Evolutionary conservation across 768 basidiomycete species (phyloP).

Genomic region (Lepiota subincarnata): DNA sequence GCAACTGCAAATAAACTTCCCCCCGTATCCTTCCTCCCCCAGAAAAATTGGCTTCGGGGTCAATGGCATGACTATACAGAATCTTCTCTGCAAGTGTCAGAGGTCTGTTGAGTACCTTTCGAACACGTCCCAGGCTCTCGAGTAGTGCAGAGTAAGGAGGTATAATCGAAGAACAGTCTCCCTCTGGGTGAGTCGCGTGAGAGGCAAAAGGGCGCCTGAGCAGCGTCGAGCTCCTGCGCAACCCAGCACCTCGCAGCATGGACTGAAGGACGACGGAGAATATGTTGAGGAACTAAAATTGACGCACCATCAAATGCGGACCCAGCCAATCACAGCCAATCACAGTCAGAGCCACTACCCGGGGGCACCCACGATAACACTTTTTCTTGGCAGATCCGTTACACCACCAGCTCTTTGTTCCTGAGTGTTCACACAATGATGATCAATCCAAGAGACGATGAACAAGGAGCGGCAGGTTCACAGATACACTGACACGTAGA

Average conservation of each 20-base stretch:
- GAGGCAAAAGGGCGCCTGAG: conserved; percentile 33
- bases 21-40: conserved; percentile 72
- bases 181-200: conserved; percentile 33
- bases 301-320: neutral
- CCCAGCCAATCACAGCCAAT: conserved; percentile 1
- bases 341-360: no score
- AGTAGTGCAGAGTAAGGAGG: conserved; percentile 79
- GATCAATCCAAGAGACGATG: no score
- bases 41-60: conserved; percentile 69
- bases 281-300: neutral
- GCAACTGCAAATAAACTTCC: conserved; percentile 84
- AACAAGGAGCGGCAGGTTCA: no score
- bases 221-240: conserved; percentile 19
- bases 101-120: conserved; percentile 68
- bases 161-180: conserved; percentile 60
- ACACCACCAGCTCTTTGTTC: no score
- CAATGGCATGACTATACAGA: conserved; percentile 84
- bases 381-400: no score
- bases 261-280: neutral
- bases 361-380: no score
- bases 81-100: conserved; percentile 98
- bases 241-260: conserved; percentile 26
- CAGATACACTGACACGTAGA: no score
- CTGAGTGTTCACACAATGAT: no score
- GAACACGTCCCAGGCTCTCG: conserved; percentile 65